phyloP scores from a whole-genome alignment of 1,284 basidiomycete genomes.

The Cryptococcus sp. region DNA sequence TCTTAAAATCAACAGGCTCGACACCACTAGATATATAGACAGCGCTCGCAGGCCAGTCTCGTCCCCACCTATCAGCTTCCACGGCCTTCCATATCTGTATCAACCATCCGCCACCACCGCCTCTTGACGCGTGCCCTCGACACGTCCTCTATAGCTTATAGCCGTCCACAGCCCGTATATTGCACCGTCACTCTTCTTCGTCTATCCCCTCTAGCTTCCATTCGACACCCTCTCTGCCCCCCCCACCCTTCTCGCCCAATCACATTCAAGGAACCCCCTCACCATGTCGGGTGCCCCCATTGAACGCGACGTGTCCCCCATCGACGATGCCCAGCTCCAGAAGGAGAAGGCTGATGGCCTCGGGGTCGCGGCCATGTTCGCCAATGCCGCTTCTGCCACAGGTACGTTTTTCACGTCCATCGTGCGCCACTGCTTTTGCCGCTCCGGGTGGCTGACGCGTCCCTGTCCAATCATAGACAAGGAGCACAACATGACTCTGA shows the following conservation, averaged over 20 bases:
- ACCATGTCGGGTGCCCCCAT: no score
- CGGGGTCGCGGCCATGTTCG: slow-evolving; percentile 15
- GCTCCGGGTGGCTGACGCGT: background rate
- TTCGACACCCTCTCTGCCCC: no score
- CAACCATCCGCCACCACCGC: background rate
- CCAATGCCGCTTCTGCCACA: slow-evolving; percentile 26
- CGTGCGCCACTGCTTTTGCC: background rate
- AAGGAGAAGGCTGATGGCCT: slow-evolving; percentile 6
- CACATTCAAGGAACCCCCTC: background rate
- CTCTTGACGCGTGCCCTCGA: background rate
- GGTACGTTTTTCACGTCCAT: slow-evolving; percentile 12
- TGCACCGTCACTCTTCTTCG: background rate
- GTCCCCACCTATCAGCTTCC: no score
- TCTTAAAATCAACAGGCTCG: no score
- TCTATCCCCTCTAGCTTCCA: background rate
- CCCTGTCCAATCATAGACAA: slow-evolving; percentile 28
- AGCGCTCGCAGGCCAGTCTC: no score
- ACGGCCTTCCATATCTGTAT: no score
- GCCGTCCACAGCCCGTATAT: background rate
- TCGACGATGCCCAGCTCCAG: background rate
- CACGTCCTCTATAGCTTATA: background rate
- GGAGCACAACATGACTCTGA: slow-evolving; percentile 48
- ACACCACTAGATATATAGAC: no score
- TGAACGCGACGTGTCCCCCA: background rate
- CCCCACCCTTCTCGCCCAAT: background rate